Evolutionary conservation across 805 yeast genomes (phyloP).

Genomic region (Pichia paraexigua): DNA sequence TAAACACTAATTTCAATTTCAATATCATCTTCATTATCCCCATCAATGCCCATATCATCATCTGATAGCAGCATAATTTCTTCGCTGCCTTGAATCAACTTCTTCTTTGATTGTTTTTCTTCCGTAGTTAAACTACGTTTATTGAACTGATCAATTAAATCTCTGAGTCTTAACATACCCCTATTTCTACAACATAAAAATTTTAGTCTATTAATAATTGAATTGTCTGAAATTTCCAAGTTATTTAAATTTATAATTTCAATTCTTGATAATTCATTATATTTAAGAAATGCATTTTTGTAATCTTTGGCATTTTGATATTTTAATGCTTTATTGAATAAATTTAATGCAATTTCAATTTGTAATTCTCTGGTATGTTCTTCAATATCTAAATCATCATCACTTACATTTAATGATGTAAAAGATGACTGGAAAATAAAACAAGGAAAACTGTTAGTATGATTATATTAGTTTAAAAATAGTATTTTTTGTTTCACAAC

Average conservation of each 20-base stretch:
- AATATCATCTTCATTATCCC: background rate
- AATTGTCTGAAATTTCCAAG: slow-evolving; percentile 33
- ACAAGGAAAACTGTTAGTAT: background rate
- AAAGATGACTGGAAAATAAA: slow-evolving; percentile 49
- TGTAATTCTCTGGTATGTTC: slow-evolving; percentile 90
- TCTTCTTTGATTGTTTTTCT: background rate
- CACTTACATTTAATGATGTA: slow-evolving; percentile 69
- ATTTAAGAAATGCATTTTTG: slow-evolving; percentile 43
- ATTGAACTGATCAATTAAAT: slow-evolving; percentile 4
- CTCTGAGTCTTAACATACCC: slow-evolving; percentile 57
- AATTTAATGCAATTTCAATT: slow-evolving; percentile 73
- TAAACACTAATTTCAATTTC: slow-evolving; percentile 22
- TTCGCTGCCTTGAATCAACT: background rate
- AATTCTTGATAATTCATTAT: slow-evolving; percentile 55
- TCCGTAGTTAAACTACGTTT: background rate
- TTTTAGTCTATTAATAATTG: slow-evolving; percentile 64
- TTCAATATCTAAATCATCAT: slow-evolving; percentile 74
- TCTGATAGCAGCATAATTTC: background rate
- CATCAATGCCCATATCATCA: background rate
- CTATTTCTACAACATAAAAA: slow-evolving; percentile 76
- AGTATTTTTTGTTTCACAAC: background rate
- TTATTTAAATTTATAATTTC: slow-evolving; percentile 50
- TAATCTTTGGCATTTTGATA: slow-evolving; percentile 46
- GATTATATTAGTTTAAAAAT: background rate
- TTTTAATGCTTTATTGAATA: slow-evolving; percentile 63